Evolutionary conservation across 176 grass and related monocot genomes (phyloP).

Genomic region (Carex littledalei): DNA sequence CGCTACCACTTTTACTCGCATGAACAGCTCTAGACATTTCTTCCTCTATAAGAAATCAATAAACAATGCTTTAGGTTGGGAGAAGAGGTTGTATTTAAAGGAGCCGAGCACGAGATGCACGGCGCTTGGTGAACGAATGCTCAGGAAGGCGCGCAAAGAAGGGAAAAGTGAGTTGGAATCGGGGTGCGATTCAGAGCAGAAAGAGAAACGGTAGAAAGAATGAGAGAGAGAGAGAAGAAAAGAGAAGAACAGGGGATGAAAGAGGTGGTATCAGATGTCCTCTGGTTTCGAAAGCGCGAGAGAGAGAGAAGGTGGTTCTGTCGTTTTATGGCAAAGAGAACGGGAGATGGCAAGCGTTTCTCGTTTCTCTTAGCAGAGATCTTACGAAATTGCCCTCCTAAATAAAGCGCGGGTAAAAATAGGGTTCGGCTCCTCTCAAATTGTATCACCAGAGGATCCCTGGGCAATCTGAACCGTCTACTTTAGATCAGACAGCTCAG

Average conservation of each 20-base stretch:
- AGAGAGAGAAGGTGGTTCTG: background rate
- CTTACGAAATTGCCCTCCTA: constrained; percentile 8
- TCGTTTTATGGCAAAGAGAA: constrained; percentile 19
- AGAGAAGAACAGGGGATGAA: background rate
- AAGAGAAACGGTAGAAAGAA: background rate
- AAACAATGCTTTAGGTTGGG: background rate
- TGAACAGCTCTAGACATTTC: constrained; percentile 15
- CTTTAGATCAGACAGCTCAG: background rate
- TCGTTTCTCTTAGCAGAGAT: background rate
- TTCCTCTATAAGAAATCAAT: background rate
- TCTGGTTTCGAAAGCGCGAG: background rate
- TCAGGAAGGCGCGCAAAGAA: background rate
- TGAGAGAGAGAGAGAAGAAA: background rate
- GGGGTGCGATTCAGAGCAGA: background rate
- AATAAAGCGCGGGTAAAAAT: constrained; percentile 17
- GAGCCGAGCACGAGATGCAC: background rate
- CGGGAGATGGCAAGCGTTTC: constrained; percentile 20
- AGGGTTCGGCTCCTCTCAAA: background rate
- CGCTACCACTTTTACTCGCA: background rate
- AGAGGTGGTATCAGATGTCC: background rate
- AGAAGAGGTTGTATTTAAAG: background rate
- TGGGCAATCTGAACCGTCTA: background rate
- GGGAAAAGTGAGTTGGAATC: background rate
- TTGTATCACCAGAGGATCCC: background rate
- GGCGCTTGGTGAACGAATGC: background rate